Base-by-base conservation (phyloP, 192 early-diverging fungal genomes). In the Gamsiella multidivaricata region DNA sequence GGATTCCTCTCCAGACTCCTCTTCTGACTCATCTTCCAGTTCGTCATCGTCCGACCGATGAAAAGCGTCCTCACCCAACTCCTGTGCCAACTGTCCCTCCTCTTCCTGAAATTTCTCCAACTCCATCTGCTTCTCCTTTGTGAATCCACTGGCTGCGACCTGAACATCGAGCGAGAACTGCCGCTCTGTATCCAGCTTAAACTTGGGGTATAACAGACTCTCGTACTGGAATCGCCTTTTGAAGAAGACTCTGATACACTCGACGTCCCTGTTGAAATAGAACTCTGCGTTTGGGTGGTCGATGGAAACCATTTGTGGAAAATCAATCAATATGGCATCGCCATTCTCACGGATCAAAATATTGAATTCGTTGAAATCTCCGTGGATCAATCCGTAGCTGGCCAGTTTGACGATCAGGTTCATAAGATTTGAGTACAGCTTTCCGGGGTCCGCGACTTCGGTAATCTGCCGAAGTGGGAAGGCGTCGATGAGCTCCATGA, bases 301-400 rank as follows among this genome's bases (percentile, higher is more conserved):
- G 1, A 93, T 99, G 17, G 97, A 99, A 20, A 99, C 95, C 98
- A 99, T 99, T 81, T 99, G 98, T 3, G 98, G 98, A 67, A 99
- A 99, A 87, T 99, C 98, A 59, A 99, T 99, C 45, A 99, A 83
- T 9, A 98, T 82, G 17, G 98, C 97, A 2, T 88, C 80, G 20
- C 93, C 94, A 66, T 88, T 82, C 36, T 91, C 91, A 43, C 86
- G 87, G 54, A 99, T 85, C 72, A 99, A 85, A 43, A 99, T 89
- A 82, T 99, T 99, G 84, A 99, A 99, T 68, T 99, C 98, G 87
- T 99, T 99, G 70, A 99, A 99, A 81, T 99, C 98, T 58, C 96
- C 95, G 74, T 99, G 98, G 66, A 99, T 98, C 37, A 99, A 84
- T 33, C 98, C 98, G 66, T 95, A 88, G 54, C 92, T 88, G 34